phyloP scores from a whole-genome alignment of 1,284 basidiomycete genomes.

The Agaricales sp. region DNA sequence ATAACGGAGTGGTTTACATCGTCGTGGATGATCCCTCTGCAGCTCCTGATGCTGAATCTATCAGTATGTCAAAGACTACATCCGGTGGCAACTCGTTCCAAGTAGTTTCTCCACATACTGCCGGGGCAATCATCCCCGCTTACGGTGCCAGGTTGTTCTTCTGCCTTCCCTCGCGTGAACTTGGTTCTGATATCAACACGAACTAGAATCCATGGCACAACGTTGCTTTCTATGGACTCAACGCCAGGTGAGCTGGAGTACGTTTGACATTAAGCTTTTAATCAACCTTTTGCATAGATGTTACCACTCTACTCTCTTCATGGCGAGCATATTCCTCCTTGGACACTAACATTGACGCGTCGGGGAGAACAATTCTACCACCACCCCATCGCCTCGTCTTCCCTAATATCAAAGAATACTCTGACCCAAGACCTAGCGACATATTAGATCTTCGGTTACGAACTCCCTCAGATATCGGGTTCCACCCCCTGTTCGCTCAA shows the following conservation, averaged over 20 bases:
- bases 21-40: conserved; percentile 43
- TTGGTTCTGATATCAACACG: conserved; percentile 6
- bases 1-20: conserved; percentile 60
- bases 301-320: conserved; percentile 67
- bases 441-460: conserved; percentile 35
- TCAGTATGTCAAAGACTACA: conserved; percentile 35
- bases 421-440: conserved; percentile 37
- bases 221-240: conserved; percentile 43
- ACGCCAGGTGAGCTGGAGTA: conserved; percentile 30
- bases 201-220: conserved; percentile 41
- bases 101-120: conserved; percentile 45
- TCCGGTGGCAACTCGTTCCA: conserved; percentile 59
- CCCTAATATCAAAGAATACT: conserved; percentile 51
- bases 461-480: conserved; percentile 39
- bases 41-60: conserved; percentile 39
- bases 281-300: conserved; percentile 28
- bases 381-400: conserved; percentile 67
- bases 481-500: conserved; percentile 53
- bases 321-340: conserved; percentile 73
- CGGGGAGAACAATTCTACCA: conserved; percentile 42
- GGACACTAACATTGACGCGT: conserved; percentile 39
- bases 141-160: conserved; percentile 49
- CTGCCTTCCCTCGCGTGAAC: conserved; percentile 10
- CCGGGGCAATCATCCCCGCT: conserved; percentile 36
- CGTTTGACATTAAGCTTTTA: conserved; percentile 2